These are phyloP conservation scores for Annulohypoxylon moriforme DNA, from an alignment of 495 filamentous ascomycete genomes.

Conservation along the genomic window DNA sequence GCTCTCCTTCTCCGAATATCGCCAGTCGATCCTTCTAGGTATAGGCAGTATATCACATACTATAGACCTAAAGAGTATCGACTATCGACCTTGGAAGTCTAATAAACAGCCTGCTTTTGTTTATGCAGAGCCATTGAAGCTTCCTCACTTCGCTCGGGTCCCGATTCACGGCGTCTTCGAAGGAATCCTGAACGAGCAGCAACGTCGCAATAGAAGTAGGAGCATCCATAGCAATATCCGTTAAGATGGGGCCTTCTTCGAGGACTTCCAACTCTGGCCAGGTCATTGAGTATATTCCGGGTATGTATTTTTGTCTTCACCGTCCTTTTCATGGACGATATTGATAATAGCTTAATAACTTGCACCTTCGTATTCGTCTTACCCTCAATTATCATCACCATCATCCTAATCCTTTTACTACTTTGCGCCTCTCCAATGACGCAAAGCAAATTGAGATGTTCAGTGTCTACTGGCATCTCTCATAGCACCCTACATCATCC, in stretches of 20 bases:
- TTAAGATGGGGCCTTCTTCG: constrained; percentile 58
- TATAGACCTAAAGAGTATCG: constrained; percentile 4
- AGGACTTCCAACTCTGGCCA: constrained; percentile 61
- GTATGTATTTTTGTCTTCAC: constrained; percentile 48
- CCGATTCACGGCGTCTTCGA: constrained; percentile 5
- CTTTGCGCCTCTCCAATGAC: constrained; percentile 18
- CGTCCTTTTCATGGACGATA: not conserved
- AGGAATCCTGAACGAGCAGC: constrained; percentile 13
- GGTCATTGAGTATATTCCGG: constrained; percentile 69
- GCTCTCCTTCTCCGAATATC: constrained; percentile 4
- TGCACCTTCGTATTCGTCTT: constrained; percentile 31
- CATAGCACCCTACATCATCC: constrained; percentile 45
- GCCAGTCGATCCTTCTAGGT: constrained; percentile 16
- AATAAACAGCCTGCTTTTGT: constrained; percentile 28
- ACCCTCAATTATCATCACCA: constrained; percentile 16
- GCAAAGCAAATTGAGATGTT: constrained; percentile 24
- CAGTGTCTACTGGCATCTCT: constrained; percentile 32
- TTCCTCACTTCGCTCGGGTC: constrained; percentile 23
- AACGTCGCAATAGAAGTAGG: constrained; percentile 7
- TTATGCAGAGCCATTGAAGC: constrained; percentile 33
- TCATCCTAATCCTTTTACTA: not conserved
- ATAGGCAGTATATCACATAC: not conserved
- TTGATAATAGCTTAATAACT: constrained; percentile 12
- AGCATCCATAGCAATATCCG: constrained; percentile 25
- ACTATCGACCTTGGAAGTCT: not conserved